A percentile compares a stretch with the other conserved stretches of the same genome.
Evolutionary conservation across 345 rosid genomes (phyloP).

Genomic region (Populus euphratica): DNA sequence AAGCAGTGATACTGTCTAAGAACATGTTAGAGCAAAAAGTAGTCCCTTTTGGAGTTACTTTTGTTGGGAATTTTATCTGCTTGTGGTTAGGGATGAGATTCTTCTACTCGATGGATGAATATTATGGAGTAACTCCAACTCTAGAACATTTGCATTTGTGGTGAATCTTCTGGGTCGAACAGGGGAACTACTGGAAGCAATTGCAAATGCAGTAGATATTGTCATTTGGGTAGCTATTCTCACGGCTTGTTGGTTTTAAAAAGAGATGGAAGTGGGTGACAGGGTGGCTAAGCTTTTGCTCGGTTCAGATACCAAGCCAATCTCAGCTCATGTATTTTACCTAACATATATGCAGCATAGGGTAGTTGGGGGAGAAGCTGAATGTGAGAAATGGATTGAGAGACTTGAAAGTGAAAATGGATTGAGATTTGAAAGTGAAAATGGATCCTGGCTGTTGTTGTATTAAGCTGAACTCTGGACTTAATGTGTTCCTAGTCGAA

Average conservation of each 20-base stretch:
- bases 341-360: constrained; percentile 45
- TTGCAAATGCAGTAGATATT: constrained; percentile 54
- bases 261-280: constrained; percentile 50
- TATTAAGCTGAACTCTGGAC: constrained; percentile 39
- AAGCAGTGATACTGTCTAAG: constrained; percentile 42
- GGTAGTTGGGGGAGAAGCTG: constrained; percentile 56
- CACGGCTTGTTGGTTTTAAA: constrained; percentile 49
- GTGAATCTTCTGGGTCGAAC: constrained; percentile 58
- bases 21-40: constrained; percentile 38
- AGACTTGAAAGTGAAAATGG: constrained; percentile 39
- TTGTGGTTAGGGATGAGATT: constrained; percentile 45
- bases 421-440: constrained; percentile 34
- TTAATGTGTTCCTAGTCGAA: constrained; percentile 40
- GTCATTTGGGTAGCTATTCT: constrained; percentile 60
- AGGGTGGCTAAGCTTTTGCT: constrained; percentile 47
- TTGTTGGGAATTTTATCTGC: constrained; percentile 50
- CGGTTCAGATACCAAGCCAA: constrained; percentile 31
- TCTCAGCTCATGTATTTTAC: constrained; percentile 42
- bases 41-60: constrained; percentile 49
- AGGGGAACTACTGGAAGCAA: constrained; percentile 42
- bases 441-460: constrained; percentile 53
- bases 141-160: constrained; percentile 49
- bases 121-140: constrained; percentile 31
- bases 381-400: constrained; percentile 42
- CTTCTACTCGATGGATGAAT: constrained; percentile 38